Base-by-base conservation (phyloP, 495 filamentous ascomycete species). In the Aspergillus conjunctus region DNA sequence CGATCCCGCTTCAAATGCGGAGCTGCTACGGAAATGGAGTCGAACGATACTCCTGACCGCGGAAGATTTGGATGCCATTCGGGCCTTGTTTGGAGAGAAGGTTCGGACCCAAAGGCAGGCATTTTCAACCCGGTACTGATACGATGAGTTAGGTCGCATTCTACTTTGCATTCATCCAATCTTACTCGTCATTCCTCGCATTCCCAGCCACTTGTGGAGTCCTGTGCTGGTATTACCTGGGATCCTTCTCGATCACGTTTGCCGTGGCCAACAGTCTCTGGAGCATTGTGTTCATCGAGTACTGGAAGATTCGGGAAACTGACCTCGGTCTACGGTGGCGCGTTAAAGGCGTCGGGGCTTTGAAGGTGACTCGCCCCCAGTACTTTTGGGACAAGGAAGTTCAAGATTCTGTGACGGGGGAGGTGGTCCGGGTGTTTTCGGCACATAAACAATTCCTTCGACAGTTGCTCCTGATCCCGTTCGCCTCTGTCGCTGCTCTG, bases 81-180 rank as follows among this genome's bases (percentile, higher is more conserved):
- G 91, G 10, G 85, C 96, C 62, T 77, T 87, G 33, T 91, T 96
- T 67, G 94, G 94, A 37, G 94, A 97, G 76, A 92, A 90, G 81
- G 91, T 86, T 63, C 44, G 62, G 39, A 15, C 39, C 17, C 6
- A 5, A 43, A 43, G 39, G 14, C 9, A 12, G 10, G 4, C 7
- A 43, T 43, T 17, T 26, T 5, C 5, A 2, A 26, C 26, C 26
- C 5, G 48, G 26, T 30, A 20, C 26, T 31, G 48, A 33, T 59
- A 55, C 34, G 26, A 26, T 41, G 48, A 31, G 32, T 17, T 43
- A 87, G 82, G 81, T 98, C 51, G 94, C 91, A 21, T 97, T 91
- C 70, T 98, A 98, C 74, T 98, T 95, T 70, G 92, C 93, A 4
- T 98, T 98, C 74, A 82, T 94, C 43, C 91, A 96, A 70, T 88